These are phyloP conservation scores for Penicillium subrubescens DNA, from an alignment of 495 filamentous ascomycete genomes.

Conservation along the genomic window DNA sequence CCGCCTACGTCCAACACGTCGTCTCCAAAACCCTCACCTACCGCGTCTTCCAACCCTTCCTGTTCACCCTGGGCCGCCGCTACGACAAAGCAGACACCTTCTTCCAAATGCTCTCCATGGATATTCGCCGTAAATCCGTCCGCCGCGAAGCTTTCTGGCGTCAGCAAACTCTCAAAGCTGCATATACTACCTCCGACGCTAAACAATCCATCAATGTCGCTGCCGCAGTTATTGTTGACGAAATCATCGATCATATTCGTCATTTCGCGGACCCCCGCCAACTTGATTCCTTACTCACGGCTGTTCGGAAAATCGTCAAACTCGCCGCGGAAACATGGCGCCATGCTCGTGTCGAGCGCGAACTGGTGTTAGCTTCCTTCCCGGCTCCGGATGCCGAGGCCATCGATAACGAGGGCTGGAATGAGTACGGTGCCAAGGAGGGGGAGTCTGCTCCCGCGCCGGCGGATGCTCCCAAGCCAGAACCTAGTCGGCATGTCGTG, in stretches of 20 bases:
- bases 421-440: constrained; percentile 39
- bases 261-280: constrained; percentile 59
- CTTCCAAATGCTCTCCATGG: constrained; percentile 63
- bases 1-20: constrained; percentile 61
- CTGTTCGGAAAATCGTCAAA: constrained; percentile 61
- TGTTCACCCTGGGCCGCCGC: constrained; percentile 62
- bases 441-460: constrained; percentile 14
- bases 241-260: constrained; percentile 59
- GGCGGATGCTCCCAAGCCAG: constrained; percentile 17
- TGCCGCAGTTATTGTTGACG: constrained; percentile 61
- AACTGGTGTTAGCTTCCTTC: constrained; percentile 59
- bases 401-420: constrained; percentile 48
- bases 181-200: constrained; percentile 62
- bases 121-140: constrained; percentile 62
- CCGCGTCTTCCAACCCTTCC: constrained; percentile 66
- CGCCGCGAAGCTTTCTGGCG: constrained; percentile 66
- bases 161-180: constrained; percentile 64
- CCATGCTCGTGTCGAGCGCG: constrained; percentile 62
- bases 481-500: constrained; percentile 45
- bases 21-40: constrained; percentile 61
- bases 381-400: constrained; percentile 48
- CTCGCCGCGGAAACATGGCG: constrained; percentile 66
- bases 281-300: constrained; percentile 52
- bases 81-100: constrained; percentile 65
- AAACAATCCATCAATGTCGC: constrained; percentile 64